Evolutionary conservation across 768 basidiomycete genomes (phyloP).

Genomic region (Russula ochroleuca): DNA sequence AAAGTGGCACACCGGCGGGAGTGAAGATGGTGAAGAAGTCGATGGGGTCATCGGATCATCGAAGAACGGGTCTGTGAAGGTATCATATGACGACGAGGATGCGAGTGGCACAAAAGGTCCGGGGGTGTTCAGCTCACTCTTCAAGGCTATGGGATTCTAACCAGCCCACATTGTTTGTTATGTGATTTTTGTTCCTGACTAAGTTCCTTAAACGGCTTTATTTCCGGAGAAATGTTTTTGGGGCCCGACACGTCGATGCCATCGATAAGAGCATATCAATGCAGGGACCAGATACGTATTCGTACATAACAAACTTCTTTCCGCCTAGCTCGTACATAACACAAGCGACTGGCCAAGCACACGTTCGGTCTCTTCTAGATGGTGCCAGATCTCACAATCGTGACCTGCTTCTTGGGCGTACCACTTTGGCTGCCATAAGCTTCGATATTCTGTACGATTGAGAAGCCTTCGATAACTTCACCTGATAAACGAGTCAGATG

Average conservation of each 20-base stretch:
- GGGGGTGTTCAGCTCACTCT: slow-evolving; percentile 10
- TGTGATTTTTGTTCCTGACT: not conserved
- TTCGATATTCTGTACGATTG: too few species aligned
- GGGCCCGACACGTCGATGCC: not conserved
- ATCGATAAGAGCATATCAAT: slow-evolving; percentile 22
- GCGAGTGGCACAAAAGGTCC: not conserved
- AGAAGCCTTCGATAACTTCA: slow-evolving; percentile 60
- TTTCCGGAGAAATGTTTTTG: not conserved
- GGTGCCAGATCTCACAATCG: slow-evolving; percentile 52
- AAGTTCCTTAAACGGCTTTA: not conserved
- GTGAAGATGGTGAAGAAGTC: slow-evolving; percentile 19
- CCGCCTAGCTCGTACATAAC: slow-evolving; percentile 14
- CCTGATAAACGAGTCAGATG: slow-evolving; percentile 34
- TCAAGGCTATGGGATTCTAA: slow-evolving; percentile 18
- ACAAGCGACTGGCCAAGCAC: slow-evolving; percentile 3
- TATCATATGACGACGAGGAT: slow-evolving; percentile 21
- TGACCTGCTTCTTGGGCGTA: slow-evolving; percentile 42
- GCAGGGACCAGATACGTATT: not conserved
- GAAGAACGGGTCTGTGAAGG: slow-evolving; percentile 21
- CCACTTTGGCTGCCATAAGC: slow-evolving; percentile 31
- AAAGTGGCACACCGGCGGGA: slow-evolving; percentile 14
- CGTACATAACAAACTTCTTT: slow-evolving; percentile 18
- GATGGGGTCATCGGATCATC: slow-evolving; percentile 12
- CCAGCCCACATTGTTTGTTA: too few species aligned
- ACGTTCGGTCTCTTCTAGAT: not conserved